These are phyloP conservation scores for Lasiodiplodia theobromae DNA, from an alignment of 2,329 filamentous ascomycete genomes.

Conservation along the genomic window DNA sequence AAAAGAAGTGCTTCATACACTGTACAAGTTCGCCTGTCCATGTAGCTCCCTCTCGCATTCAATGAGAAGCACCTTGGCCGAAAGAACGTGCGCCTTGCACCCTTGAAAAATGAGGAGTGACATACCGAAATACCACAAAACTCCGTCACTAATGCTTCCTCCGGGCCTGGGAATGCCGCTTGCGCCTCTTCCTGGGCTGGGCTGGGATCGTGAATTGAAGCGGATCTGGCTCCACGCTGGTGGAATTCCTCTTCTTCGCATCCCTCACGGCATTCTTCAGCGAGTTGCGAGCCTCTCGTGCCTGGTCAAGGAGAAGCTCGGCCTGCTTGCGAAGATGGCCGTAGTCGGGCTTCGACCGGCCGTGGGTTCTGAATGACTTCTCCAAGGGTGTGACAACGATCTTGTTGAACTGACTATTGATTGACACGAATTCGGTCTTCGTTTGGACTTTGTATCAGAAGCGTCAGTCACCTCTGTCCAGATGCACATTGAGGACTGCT, in stretches of 20 bases:
- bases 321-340: conserved; percentile 17
- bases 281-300: conserved; percentile 7
- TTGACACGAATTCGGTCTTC: conserved; percentile 23
- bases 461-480: not conserved
- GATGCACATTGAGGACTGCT: not conserved
- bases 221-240: not conserved
- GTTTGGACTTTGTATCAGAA: not conserved
- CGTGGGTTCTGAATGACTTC: conserved; percentile 6
- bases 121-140: not conserved
- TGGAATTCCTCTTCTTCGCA: conserved; percentile 8
- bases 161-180: not conserved
- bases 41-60: not conserved
- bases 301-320: conserved; percentile 4
- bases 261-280: conserved; percentile 18
- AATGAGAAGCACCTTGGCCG: not conserved
- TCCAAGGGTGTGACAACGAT: conserved; percentile 9
- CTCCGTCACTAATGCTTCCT: not conserved
- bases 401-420: conserved; percentile 22
- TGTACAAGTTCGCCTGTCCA: not conserved
- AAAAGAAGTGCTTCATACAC: not conserved
- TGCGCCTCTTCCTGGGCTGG: not conserved
- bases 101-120: not conserved
- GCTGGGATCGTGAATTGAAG: conserved; percentile 2
- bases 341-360: conserved; percentile 19
- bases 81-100: not conserved